Percentiles rank a stretch among this genome's conserved stretches.
Conservation (phyloP, 495 filamentous ascomycete species). For the Trichoderma reesei region DNA sequence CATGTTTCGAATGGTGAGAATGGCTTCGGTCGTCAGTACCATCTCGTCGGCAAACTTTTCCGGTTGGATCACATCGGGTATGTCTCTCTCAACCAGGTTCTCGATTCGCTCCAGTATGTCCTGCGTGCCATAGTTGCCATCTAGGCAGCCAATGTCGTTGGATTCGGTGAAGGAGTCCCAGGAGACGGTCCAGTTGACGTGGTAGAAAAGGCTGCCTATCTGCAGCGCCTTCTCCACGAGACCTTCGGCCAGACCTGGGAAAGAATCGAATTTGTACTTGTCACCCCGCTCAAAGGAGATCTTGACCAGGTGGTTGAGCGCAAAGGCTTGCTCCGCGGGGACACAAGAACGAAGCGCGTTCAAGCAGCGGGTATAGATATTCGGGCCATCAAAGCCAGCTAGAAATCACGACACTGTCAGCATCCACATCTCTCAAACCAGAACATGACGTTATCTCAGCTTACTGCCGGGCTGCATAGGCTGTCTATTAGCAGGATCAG, state of each 20-base stretch:
- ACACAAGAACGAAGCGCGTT: constrained; percentile 71
- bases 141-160: constrained; percentile 45
- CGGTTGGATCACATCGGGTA: constrained; percentile 65
- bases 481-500: constrained; percentile 17
- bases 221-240: constrained; percentile 75
- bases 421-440: background rate
- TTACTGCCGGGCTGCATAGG: constrained; percentile 24
- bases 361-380: constrained; percentile 82
- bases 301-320: constrained; percentile 84
- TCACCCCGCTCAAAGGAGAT: constrained; percentile 91
- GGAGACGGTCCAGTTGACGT: constrained; percentile 69
- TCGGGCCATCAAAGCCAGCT: constrained; percentile 60
- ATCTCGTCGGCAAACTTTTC: constrained; percentile 61
- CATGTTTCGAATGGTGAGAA: constrained; percentile 87
- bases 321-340: constrained; percentile 74
- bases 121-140: constrained; percentile 67
- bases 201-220: constrained; percentile 63
- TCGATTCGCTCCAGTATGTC: constrained; percentile 62
- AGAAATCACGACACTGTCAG: background rate
- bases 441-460: background rate
- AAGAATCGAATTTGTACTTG: constrained; percentile 88
- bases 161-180: constrained; percentile 48
- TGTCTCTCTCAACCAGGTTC: constrained; percentile 38
- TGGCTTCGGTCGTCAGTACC: constrained; percentile 73
- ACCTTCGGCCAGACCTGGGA: constrained; percentile 80